Evolutionary conservation across 2,329 filamentous ascomycete species (phyloP).

Genomic region (Pseudogymnoascus verrucosus): DNA sequence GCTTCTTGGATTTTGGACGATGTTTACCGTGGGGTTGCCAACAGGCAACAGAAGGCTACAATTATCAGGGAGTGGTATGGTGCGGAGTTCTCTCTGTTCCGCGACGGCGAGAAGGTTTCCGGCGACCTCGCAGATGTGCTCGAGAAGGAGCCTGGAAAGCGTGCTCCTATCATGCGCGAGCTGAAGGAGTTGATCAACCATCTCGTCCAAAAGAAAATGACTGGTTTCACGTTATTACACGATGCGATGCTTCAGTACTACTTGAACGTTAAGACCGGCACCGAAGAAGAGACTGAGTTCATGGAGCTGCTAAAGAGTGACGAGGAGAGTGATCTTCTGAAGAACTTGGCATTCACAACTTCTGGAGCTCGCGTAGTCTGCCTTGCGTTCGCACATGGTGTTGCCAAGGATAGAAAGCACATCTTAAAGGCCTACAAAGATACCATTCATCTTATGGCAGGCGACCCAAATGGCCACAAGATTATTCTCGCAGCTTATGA

Average conservation of each 20-base stretch:
- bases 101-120: constrained; percentile 42
- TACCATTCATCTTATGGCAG: constrained; percentile 75
- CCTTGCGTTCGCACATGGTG: constrained; percentile 73
- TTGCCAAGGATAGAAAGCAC: constrained; percentile 85
- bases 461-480: constrained; percentile 68
- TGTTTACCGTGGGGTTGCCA: constrained; percentile 84
- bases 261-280: constrained; percentile 66
- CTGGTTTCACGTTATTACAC: constrained; percentile 94
- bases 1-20: constrained; percentile 97
- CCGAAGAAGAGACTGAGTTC: constrained; percentile 78
- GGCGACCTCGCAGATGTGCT: constrained; percentile 67
- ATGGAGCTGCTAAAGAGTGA: constrained; percentile 87
- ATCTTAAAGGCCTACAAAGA: constrained; percentile 87
- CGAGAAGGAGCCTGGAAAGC: constrained; percentile 72
- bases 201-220: constrained; percentile 91
- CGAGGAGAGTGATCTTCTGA: constrained; percentile 79
- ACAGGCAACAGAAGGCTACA: constrained; percentile 73
- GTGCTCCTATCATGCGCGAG: constrained; percentile 76
- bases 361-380: constrained; percentile 77
- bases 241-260: constrained; percentile 98
- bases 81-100: constrained; percentile 79
- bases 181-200: constrained; percentile 82
- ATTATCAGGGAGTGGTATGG: constrained; percentile 95
- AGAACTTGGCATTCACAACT: constrained; percentile 93
- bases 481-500: constrained; percentile 83